Base-by-base conservation (phyloP, 305 asterid genomes). In the Petunia hybrid region DNA sequence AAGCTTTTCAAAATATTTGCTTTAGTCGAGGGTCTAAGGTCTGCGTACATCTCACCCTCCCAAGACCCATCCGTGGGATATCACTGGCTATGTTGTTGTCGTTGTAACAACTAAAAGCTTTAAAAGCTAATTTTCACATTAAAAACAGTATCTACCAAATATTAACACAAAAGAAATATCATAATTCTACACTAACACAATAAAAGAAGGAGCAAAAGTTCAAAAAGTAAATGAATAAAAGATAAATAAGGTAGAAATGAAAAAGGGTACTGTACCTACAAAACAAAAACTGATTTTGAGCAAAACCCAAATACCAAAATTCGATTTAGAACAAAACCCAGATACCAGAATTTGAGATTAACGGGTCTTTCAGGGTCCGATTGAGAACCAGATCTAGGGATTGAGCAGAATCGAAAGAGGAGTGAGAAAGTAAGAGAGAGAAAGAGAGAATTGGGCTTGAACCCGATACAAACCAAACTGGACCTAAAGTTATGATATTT, bases 351-450 rank as follows among this genome's bases (percentile, higher is more conserved):
- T 16, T 35, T 80, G 62, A 71, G 13, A 8, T 39, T 40, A 57
- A 12, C n/a, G 45, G 78, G 85, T 56, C 8, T 82, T 57, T 69
- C 83, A 82, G 89, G 80, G 79, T 76, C 35, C 36, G 67, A 45
- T 51, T 62, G 39, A 1, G 66, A 46, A 57, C 74, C 89, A 90
- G 97, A 91, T 92, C 97, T 92, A 92, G 97, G 95, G 92, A 85
- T 92, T 84, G 79, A 85, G 82, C 71, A 65, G 82, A 83, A 14
- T 83, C 85, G 87, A 84, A 81, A 75, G 84, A 41, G 65, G 82
- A 71, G 85, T 62, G 79, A 51, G 76, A 57, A 43, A 78, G 53
- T 38, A 69, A 55, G 80, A 43, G 57, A 53, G 46, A 55, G 53
- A 64, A 39, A 64, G 22, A 38, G 6, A 45, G 85, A 87, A 89